Evolutionary conservation across 208 protist genomes (phyloP), one percentile per base, ranked within the genome.

Genomic region (Leishmania arabica): DNA sequence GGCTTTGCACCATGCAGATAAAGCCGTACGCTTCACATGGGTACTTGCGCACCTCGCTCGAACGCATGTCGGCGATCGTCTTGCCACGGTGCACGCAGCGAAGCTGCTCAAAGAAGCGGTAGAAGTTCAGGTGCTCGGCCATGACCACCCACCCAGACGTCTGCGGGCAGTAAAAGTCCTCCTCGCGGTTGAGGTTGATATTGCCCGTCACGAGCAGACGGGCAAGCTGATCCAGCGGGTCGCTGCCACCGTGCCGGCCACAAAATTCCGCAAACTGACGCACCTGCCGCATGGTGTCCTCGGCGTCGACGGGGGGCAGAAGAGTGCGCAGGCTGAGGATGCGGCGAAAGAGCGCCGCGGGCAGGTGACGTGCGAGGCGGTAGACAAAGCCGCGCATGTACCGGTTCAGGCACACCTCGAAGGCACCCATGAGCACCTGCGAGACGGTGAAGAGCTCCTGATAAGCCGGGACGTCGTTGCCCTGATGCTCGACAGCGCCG

Each of bases 1-100:
- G 99, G 49, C 99, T 99, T 94, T 99, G 99, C 53, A 99, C 99
- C 87, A 99, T 99, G 92, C 99, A 99, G 54, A 99, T 89, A 91
- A 99, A 99, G 70, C 98, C 99, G 95, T 98, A 99, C 6, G 95
- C 92, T 90, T 99, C 99, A 54, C 99, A 99, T 51, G 99, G 96
- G 81, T 99, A 99, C 88, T 99, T 99, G 79, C 99, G 97, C 77
- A 99, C 98, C 85, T 97, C 87, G 78, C 98, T 99, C 6, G 98
- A 99, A 56, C 98, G 98, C 98, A 99, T 99, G 65, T 98, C 96
- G 17, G 98, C 92, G 88, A 99, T 99, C 79, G 99, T 99, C 75
- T 98, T 95, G 83, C 99, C 99, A 84, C 99, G 95, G 81, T 99
- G 99, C 49, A 99, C 93, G 71, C 94, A 98, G 70, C 99, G 95